A percentile compares a stretch with the other conserved stretches of the same genome.
phyloP scores from a whole-genome alignment of 352 stramenopile genomes.

The Pythium biforme region DNA sequence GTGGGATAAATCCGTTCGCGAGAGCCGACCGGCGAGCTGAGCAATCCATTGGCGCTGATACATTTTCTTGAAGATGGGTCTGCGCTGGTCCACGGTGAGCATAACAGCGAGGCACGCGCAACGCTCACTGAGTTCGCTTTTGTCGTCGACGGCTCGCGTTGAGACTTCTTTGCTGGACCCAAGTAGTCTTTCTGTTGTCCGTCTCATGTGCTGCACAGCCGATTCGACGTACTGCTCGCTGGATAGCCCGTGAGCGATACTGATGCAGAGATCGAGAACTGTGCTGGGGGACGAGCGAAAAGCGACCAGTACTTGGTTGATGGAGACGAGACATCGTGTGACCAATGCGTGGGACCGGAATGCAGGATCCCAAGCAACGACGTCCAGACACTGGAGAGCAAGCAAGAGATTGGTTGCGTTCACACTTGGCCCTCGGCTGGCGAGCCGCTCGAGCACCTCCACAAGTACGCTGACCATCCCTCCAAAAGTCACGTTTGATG shows the following conservation, averaged over 20 bases:
- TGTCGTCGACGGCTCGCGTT: background rate
- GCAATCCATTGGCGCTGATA: constrained; percentile 2
- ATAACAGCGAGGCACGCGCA: background rate
- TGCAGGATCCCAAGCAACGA: background rate
- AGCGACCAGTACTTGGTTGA: background rate
- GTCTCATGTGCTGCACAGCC: background rate
- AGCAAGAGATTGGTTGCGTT: constrained; percentile 6
- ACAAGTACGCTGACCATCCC: constrained; percentile 6
- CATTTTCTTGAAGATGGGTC: background rate
- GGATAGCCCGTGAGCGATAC: background rate
- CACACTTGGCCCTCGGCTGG: background rate
- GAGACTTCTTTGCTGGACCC: too few species aligned
- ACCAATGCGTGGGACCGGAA: background rate
- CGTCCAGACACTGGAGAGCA: constrained; percentile 6
- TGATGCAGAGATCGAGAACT: background rate
- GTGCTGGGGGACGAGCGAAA: background rate
- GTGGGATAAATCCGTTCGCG: background rate
- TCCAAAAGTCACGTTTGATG: background rate
- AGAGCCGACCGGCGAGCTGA: background rate
- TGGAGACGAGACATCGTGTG: background rate
- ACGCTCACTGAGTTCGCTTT: background rate
- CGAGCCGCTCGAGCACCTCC: background rate
- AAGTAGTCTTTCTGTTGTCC: background rate
- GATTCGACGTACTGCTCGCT: background rate
- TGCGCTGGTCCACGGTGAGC: constrained; percentile 4